Evolutionary conservation across 2,329 filamentous ascomycete genomes (phyloP), one percentile per base, ranked within the genome.

Genomic region (Fusarium sp.): DNA sequence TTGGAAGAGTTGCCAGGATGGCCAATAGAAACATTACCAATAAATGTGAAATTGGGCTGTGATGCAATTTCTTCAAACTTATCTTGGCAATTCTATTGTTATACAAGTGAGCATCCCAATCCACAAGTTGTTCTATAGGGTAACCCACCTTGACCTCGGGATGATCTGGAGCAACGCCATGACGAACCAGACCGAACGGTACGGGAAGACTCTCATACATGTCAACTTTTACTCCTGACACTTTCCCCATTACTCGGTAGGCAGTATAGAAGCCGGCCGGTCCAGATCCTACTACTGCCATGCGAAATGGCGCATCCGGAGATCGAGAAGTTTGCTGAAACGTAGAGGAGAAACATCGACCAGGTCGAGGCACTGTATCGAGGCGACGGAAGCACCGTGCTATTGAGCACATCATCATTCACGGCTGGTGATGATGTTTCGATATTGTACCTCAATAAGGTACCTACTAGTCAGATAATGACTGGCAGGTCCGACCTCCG

Each of bases 131-230:
- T 24, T 26, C 56, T 63, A 36, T 61, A 69, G 64, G 60, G 67
- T 62, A 61, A 45, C 58, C 51, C 50, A 96, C 94, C 90, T 99
- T 99, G 75, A 99, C 96, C 84, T 99, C 95, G 1, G 96, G 95
- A 83, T 99, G 96, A 81, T 99, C 96, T 10, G 96, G 96, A n/a
- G 96, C 97, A 65, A 99, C 96, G 14, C 96, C 96, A 79, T 96
- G 97, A 61, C 96, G 89, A 55, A 97, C 95, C 61, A 99, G 87
- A 3, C 96, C 96, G 79, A 94, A 99, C 0, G 96, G 96, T 8
- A 97, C 95, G 0, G 96, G 96, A 42, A 98, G 84, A 33, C 94
- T 91, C 83, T 99, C 96, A 79, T 97, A 99, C 95, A 99, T 98
- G 82, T 98, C 95, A 28, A 99, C 88, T 56, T 89, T 87, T 1